These are phyloP conservation scores for Boletus barrowsii DNA, from an alignment of 768 basidiomycete genomes.

Conservation along the genomic window DNA sequence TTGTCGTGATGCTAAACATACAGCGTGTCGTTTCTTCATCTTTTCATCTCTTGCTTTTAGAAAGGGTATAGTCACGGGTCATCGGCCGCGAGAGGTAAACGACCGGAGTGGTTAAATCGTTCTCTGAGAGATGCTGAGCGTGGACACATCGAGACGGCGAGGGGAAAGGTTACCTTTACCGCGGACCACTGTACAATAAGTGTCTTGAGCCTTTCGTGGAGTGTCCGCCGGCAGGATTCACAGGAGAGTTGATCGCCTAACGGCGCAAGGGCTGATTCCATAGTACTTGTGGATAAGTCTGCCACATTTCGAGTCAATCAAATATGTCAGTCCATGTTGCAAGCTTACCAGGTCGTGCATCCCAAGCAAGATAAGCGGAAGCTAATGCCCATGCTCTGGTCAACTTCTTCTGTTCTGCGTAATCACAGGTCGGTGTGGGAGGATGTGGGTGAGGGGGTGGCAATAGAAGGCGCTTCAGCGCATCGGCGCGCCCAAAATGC, in stretches of 20 bases:
- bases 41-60: not conserved
- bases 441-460: constrained; percentile 74
- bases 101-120: constrained; percentile 44
- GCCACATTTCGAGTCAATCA: constrained; percentile 2
- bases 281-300: constrained; percentile 72
- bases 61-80: constrained; percentile 5
- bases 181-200: constrained; percentile 75
- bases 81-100: not conserved
- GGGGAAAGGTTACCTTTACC: constrained; percentile 53
- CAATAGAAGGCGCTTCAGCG: constrained; percentile 73
- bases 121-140: constrained; percentile 36
- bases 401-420: constrained; percentile 72
- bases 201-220: constrained; percentile 64
- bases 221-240: constrained; percentile 59
- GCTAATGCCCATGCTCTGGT: constrained; percentile 82
- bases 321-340: not conserved
- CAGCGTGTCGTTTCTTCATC: not conserved
- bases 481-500: constrained; percentile 79
- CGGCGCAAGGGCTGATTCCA: constrained; percentile 71
- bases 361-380: constrained; percentile 81
- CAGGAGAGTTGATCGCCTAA: constrained; percentile 67
- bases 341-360: constrained; percentile 67
- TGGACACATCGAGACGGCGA: not conserved
- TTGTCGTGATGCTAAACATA: not conserved
- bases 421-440: constrained; percentile 67